Evolutionary conservation across 2,329 filamentous ascomycete genomes (phyloP).

Genomic region (Fusarium sp.): DNA sequence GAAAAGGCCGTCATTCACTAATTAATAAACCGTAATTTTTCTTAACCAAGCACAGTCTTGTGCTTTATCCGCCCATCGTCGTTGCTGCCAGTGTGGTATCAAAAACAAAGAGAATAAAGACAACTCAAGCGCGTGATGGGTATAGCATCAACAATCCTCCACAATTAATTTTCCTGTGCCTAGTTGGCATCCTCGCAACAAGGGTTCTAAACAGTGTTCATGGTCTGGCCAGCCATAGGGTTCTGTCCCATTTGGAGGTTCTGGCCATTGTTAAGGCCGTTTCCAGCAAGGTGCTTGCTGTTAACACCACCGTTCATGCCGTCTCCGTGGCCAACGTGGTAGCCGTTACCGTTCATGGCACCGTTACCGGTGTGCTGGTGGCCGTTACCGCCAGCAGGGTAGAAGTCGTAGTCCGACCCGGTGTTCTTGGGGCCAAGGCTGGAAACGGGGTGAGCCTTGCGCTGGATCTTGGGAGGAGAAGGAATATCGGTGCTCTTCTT

Average conservation of each 20-base stretch:
- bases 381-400: conserved; percentile 30
- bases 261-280: conserved; percentile 14
- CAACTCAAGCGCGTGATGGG: conserved; percentile 37
- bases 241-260: conserved; percentile 8
- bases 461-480: conserved; percentile 60
- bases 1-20: conserved; percentile 31
- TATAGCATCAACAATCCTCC: conserved; percentile 39
- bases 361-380: conserved; percentile 26
- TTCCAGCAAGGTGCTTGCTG: conserved; percentile 27
- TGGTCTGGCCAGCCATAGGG: conserved; percentile 24
- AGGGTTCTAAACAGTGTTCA: conserved; percentile 34
- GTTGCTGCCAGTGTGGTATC: conserved; percentile 38
- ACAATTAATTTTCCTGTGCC: conserved; percentile 1
- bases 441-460: conserved; percentile 53
- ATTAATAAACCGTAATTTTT: conserved; percentile 28
- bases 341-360: conserved; percentile 33
- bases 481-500: conserved; percentile 79
- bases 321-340: conserved; percentile 16
- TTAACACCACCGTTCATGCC: conserved; percentile 33
- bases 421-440: conserved; percentile 19
- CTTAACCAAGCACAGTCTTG: conserved; percentile 22
- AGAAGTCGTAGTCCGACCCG: conserved; percentile 26
- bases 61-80: conserved; percentile 30
- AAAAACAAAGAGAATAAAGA: conserved; percentile 35
- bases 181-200: conserved; percentile 4